These are phyloP conservation scores for Rhodotorula sp. DNA, from an alignment of 1,284 basidiomycete genomes.

Conservation along the genomic window DNA sequence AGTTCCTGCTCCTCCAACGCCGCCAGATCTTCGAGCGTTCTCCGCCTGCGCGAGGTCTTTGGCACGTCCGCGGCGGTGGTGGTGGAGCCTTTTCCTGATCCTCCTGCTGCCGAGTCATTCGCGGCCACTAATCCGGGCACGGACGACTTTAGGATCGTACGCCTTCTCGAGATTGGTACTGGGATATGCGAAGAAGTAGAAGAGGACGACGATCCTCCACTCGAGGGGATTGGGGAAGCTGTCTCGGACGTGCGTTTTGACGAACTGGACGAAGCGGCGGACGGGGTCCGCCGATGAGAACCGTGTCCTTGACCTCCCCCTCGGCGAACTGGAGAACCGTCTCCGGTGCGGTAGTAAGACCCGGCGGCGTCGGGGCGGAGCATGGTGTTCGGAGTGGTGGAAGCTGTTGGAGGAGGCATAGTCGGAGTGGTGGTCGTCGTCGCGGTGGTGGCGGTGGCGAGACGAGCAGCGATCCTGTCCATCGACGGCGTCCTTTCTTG, in stretches of 20 bases:
- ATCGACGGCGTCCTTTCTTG: neutral
- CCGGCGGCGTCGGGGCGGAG: constrained; percentile 7
- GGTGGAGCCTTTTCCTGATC: neutral
- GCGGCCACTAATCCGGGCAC: neutral
- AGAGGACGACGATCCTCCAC: neutral
- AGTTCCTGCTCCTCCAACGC: constrained; percentile 7
- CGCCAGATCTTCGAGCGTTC: constrained; percentile 26
- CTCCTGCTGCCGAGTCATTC: neutral
- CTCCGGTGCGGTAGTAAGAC: neutral
- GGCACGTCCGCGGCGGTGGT: no score
- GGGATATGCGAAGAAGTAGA: neutral
- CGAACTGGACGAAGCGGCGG: constrained; percentile 1
- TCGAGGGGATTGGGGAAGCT: neutral
- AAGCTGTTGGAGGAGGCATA: neutral
- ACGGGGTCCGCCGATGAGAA: constrained; percentile 3
- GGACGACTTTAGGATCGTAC: neutral
- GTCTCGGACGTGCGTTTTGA: neutral
- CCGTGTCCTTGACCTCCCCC: no score
- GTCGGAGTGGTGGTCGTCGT: neutral
- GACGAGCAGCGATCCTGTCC: neutral
- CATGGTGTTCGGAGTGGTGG: neutral
- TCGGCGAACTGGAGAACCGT: constrained; percentile 18
- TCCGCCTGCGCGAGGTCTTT: constrained; percentile 2
- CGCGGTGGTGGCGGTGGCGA: neutral
- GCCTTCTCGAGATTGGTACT: neutral